Conservation (phyloP, 495 filamentous ascomycete genomes). For the Glonium stellatum region DNA sequence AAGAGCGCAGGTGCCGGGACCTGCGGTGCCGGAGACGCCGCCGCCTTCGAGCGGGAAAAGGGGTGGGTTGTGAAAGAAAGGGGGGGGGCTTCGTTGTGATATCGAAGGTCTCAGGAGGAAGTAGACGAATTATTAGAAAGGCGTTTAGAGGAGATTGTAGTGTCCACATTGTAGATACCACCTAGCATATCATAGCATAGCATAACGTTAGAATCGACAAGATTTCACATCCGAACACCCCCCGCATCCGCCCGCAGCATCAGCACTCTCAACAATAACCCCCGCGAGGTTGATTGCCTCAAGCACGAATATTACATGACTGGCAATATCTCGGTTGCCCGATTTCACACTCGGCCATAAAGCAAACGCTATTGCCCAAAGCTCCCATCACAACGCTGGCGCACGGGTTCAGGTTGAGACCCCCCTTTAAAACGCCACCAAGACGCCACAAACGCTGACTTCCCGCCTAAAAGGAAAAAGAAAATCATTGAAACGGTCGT, state of each 20-base stretch:
- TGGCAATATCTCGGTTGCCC: too few species aligned
- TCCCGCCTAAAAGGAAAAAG: background rate
- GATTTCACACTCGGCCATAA: too few species aligned
- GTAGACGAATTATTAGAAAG: background rate
- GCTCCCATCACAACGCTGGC: background rate
- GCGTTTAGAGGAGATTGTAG: background rate
- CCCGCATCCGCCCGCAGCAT: too few species aligned
- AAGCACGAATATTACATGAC: too few species aligned
- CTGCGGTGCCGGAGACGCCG: conserved; percentile 14
- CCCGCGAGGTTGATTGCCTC: too few species aligned
- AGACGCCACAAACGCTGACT: background rate
- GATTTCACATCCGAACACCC: too few species aligned
- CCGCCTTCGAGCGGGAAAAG: conserved; percentile 22
- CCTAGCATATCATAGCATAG: too few species aligned
- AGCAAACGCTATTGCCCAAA: too few species aligned
- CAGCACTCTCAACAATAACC: too few species aligned
- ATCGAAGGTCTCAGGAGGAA: background rate
- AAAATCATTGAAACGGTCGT: background rate
- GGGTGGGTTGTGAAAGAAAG: background rate
- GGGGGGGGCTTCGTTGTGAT: background rate
- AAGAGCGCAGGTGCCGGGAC: background rate
- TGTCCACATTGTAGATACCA: too few species aligned
- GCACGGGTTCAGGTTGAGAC: background rate
- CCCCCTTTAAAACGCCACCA: background rate
- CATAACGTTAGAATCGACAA: too few species aligned